A percentile compares a stretch with the other conserved stretches of the same genome.
Evolutionary conservation across 2,329 filamentous ascomycete species (phyloP).

Genomic region (Paraconiothyrium brasiliense): DNA sequence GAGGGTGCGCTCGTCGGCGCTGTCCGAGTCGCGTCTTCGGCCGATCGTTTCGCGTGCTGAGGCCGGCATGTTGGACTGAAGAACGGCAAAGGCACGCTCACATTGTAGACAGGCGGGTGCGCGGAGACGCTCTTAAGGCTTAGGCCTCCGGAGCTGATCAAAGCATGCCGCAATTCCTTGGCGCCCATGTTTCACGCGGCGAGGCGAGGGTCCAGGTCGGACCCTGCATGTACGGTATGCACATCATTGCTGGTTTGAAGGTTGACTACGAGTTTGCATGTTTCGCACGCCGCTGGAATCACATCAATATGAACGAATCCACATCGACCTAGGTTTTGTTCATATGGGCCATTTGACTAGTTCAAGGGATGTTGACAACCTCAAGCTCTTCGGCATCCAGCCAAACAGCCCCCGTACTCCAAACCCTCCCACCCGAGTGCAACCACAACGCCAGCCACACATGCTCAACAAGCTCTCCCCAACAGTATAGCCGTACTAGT

Average conservation of each 20-base stretch:
- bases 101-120: constrained; percentile 19
- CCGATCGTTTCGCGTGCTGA: constrained; percentile 27
- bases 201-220: constrained; percentile 5
- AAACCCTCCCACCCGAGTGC: constrained; percentile 71
- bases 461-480: constrained; percentile 77
- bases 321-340: background rate
- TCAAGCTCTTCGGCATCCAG: constrained; percentile 68
- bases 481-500: constrained; percentile 75
- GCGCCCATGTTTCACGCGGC: constrained; percentile 3
- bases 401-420: constrained; percentile 70
- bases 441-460: constrained; percentile 79
- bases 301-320: background rate
- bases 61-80: constrained; percentile 31
- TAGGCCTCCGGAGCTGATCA: constrained; percentile 2
- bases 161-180: constrained; percentile 5
- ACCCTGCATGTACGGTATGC: constrained; percentile 3
- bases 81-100: constrained; percentile 16
- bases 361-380: constrained; percentile 61
- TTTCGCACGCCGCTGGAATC: background rate
- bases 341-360: background rate
- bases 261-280: background rate
- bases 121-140: background rate
- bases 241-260: background rate
- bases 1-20: constrained; percentile 42
- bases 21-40: constrained; percentile 31